Base-by-base conservation (phyloP, 768 basidiomycete genomes). In the Lanmaoa pseudosensibilis region DNA sequence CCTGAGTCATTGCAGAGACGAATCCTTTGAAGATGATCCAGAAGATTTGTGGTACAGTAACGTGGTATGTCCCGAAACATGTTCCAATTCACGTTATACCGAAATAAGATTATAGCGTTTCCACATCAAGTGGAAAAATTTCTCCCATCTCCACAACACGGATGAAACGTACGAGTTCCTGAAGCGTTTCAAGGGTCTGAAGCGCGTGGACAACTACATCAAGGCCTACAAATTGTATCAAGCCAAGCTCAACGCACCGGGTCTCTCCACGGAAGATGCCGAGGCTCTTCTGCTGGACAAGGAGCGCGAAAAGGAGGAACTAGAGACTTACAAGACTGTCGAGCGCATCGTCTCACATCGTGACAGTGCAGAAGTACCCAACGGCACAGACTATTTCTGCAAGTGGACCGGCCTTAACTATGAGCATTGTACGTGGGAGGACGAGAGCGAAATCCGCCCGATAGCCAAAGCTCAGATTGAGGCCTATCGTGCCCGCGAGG, bases 101-200 rank as follows among this genome's bases (percentile, higher is more conserved):
- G 32, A 66, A 39, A 32, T 41, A 52, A 53, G 25, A 50, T 57
- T 62, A 4, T 68, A 97, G 94, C 94, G 94, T 50, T 99, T 90
- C 79, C 94, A 98, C 71, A 94, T 99, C 79, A 99, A 99, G 74
- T 99, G 97, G 97, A 98, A 98, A 74, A 87, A 86, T 64, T 98
- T 94, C 73, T 97, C 94, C 11, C 96, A 98, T 71, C 81, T 98
- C 16, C 97, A 98, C 78, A 98, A 99, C 69, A 99, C 97, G n/a
- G 96, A 98, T 69, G 97, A 99, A 74, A 88, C 88, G 16, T 97
- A 98, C 77, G 88, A 94, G 68, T 98, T 96, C 73, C 78, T 98
- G 56, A 98, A 96, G 73, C 85, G 90, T 25, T 98, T 90, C 83
- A 91, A 87, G 69, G 97, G 97, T 27, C 80, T 97, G 63, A 98